Conservation (phyloP, 73 alveolate genomes). For the Durusdinium trenchii region DNA sequence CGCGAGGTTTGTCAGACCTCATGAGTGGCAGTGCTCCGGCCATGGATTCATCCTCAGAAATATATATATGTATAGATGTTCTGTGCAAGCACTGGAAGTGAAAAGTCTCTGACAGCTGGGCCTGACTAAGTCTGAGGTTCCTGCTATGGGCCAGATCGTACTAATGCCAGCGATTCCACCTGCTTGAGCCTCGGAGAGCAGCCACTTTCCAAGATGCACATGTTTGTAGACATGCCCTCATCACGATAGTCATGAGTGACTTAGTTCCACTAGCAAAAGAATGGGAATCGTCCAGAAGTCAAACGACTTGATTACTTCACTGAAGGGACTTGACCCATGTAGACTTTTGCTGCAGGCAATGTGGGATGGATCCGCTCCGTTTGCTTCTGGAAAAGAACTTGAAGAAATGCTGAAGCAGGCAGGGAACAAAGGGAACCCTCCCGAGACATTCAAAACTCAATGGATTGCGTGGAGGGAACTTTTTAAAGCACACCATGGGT, state of each 20-base stretch:
- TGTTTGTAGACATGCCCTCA: not conserved
- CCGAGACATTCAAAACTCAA: too few relatives aligned
- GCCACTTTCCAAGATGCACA: not conserved
- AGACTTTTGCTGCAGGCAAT: conserved; percentile 5
- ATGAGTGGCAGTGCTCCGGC: not conserved
- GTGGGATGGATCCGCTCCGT: conserved; percentile 58
- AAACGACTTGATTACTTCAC: too few relatives aligned
- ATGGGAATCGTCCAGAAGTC: too few relatives aligned
- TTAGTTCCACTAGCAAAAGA: too few relatives aligned
- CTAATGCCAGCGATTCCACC: conserved; percentile 67
- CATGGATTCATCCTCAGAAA: not conserved
- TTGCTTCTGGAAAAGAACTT: conserved; percentile 66
- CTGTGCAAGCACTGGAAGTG: not conserved
- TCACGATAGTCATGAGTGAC: too few relatives aligned
- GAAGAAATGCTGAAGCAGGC: conserved; percentile 75
- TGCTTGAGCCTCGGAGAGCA: not conserved
- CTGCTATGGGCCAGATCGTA: conserved; percentile 60
- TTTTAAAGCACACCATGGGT: too few relatives aligned
- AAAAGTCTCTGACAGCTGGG: not conserved
- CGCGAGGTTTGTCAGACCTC: not conserved
- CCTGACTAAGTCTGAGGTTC: not conserved
- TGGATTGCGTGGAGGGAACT: too few relatives aligned
- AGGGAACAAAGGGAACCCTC: not conserved
- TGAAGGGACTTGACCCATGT: not conserved
- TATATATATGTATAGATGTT: too few relatives aligned